These are phyloP conservation scores for Cladosporium sp. DNA, from an alignment of 2,329 filamentous ascomycete species.

Conservation along the genomic window DNA sequence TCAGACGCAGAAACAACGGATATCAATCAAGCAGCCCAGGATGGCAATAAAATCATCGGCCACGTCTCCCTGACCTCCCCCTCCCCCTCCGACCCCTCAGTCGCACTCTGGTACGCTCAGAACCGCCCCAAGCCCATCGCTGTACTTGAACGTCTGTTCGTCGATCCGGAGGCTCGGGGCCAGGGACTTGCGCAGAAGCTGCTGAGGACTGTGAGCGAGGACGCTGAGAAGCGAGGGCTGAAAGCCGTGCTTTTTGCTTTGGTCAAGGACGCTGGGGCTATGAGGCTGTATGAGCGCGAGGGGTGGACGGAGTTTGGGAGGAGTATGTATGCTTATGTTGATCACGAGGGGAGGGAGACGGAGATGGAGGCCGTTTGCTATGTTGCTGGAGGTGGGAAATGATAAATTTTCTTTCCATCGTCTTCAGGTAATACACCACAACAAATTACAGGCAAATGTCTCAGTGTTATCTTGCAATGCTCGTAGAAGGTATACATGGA, in stretches of 20 bases:
- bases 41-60: conserved; percentile 16
- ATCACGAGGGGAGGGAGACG: conserved; percentile 1
- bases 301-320: conserved; percentile 22
- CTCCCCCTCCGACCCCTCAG: conserved; percentile 13
- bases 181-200: conserved; percentile 19
- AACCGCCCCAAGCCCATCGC: conserved; percentile 14
- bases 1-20: background rate
- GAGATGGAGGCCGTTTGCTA: conserved; percentile 12
- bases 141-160: conserved; percentile 25
- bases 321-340: background rate
- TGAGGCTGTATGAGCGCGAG: conserved; percentile 21
- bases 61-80: conserved; percentile 18
- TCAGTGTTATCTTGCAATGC: too few relatives aligned
- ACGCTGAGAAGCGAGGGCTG: conserved; percentile 7
- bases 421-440: too few relatives aligned
- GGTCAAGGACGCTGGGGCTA: conserved; percentile 22
- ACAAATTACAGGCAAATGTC: too few relatives aligned
- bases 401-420: too few relatives aligned
- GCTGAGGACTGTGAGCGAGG: conserved; percentile 16
- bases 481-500: too few relatives aligned
- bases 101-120: conserved; percentile 18
- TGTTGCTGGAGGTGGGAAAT: background rate
- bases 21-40: background rate
- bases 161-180: conserved; percentile 20
- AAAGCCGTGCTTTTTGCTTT: conserved; percentile 22